Percentiles rank a stretch among this genome's conserved stretches.
Evolutionary conservation across 1,284 basidiomycete genomes (phyloP).

Genomic region (Sparassis latifolia): DNA sequence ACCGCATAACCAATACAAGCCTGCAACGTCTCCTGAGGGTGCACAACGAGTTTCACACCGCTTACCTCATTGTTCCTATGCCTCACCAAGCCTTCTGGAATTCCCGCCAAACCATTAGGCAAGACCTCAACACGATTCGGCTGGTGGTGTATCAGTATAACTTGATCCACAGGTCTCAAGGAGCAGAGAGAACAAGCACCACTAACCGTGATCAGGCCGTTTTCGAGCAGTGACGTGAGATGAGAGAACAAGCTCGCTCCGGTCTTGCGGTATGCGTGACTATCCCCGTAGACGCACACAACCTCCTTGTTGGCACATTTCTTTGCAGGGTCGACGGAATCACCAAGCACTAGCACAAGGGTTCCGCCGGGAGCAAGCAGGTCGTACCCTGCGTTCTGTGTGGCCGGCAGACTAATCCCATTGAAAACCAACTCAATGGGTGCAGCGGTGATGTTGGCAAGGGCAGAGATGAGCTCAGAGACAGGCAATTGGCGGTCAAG

Average conservation of each 20-base stretch:
- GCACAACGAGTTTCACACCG: slow-evolving; percentile 41
- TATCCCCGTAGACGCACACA: slow-evolving; percentile 6
- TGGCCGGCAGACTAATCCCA: slow-evolving; percentile 17
- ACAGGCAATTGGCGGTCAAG: slow-evolving; percentile 19
- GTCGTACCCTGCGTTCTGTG: slow-evolving; percentile 16
- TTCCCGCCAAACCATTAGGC: slow-evolving; percentile 37
- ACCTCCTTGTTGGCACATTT: slow-evolving; percentile 6
- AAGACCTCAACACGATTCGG: slow-evolving; percentile 32
- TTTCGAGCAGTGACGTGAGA: slow-evolving; percentile 9
- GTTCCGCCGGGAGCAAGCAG: slow-evolving; percentile 14
- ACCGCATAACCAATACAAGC: too few relatives aligned
- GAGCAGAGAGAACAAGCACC: not conserved
- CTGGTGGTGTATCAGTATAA: slow-evolving; percentile 1
- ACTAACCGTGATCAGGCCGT: slow-evolving; percentile 12
- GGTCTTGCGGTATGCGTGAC: slow-evolving; percentile 5
- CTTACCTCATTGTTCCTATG: slow-evolving; percentile 36
- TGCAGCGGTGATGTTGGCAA: slow-evolving; percentile 13
- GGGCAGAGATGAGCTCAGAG: slow-evolving; percentile 1
- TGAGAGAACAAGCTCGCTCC: slow-evolving; percentile 8
- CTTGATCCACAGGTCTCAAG: not conserved
- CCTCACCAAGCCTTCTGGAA: slow-evolving; percentile 36
- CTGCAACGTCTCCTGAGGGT: slow-evolving; percentile 31
- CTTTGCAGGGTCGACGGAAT: slow-evolving; percentile 5
- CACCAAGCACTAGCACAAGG: slow-evolving; percentile 10
- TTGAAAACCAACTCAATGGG: slow-evolving; percentile 22